Base-by-base conservation (phyloP, 306 rosid species). In the Heteromeles arbutifolia region DNA sequence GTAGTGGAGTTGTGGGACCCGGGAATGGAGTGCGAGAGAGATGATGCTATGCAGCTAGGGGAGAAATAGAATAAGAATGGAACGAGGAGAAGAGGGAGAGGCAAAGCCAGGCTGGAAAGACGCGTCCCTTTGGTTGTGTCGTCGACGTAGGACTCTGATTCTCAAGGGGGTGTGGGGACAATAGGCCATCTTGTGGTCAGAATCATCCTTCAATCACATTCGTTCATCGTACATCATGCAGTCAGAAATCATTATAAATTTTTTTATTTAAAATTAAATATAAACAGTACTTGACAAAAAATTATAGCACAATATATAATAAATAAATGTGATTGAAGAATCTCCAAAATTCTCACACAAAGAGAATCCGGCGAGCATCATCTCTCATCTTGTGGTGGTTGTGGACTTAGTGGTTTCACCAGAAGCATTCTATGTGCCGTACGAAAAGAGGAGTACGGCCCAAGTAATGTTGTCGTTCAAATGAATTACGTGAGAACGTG, bases 81-180 rank as follows among this genome's bases (percentile, higher is more conserved):
- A 54, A 7, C 6, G 69, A 22, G 67, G 67, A 2, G 56, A 4
- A 31, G 75, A 2, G 17, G 11, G 1, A 14, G 28, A 10, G 68
- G 68, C 44, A 31, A 72, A 43, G 88, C 87, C 92, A 88, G 88
- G 83, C 90, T 90, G 92, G 86, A 86, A 83, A 80, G 79, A 69
- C 79, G 85, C 75, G 86, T 78, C 29, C 37, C 17, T 5, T 66
- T 19, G 78, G 56, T 67, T 61, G 65, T 26, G 32, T 25, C 6
- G 44, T 41, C 44, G 12, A 41, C 12, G 12, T 41, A 9, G 3
- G 3, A 41, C 3, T 41, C 3, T 41, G 12, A 41, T 41, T 39
- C 11, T 39, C 0, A 6, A 37, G 43, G 11, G 11, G 11, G 43
- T 2, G 43, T 8, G 2, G 4, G n/a, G 22, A 28, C 11, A 29